Base-by-base conservation (phyloP, 352 stramenopile genomes). In the Bremia lactucae region DNA sequence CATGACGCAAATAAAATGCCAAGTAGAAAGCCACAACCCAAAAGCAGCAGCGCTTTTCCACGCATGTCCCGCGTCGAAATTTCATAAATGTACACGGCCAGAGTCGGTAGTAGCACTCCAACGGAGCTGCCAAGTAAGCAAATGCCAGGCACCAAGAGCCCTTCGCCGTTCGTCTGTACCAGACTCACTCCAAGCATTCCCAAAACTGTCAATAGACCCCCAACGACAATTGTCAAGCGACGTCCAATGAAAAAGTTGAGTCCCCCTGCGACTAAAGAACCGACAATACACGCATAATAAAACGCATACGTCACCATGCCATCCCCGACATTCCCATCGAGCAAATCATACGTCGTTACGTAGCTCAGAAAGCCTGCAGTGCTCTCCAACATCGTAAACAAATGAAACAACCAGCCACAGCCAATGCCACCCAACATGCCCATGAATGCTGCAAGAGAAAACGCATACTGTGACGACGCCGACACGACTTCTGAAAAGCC, bases 31-130 rank as follows among this genome's bases (percentile, higher is more conserved):
- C 75, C 73, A 49, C 79, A 55, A 11, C 73, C 78, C 0, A 92
- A 55, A 39, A 87, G 59, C 29, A 92, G 53, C 43, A 92, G 42
- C 29, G 74, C 72, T 57, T 89, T 89, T 42, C 74, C 68, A 31
- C 79, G 76, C 76, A 89, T 89, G 25, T 89, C 76, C 6, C 64
- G 70, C 28, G 79, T 88, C 9, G 79, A 86, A 34, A 92, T 83
- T 49, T 92, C 79, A 55, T 85, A 92, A 35, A 89, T 85, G 59
- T 92, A 92, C 34, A 85, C 74, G 16, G 74, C 62, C 18, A 92
- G 55, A 4, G 79, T 83, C 22, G 77, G 79, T 29, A 89, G 26
- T 15, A 92, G 42, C n/a, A 87, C 43, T 31, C 79, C 79, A 0
- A 85, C 57, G 0, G 72, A 61, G 11, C 46, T 50, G 15, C 72